A percentile compares a stretch with the other conserved stretches of the same genome.
These are phyloP conservation scores for Populus tomentosa DNA, from an alignment of 441 rosid species.

Conservation along the genomic window DNA sequence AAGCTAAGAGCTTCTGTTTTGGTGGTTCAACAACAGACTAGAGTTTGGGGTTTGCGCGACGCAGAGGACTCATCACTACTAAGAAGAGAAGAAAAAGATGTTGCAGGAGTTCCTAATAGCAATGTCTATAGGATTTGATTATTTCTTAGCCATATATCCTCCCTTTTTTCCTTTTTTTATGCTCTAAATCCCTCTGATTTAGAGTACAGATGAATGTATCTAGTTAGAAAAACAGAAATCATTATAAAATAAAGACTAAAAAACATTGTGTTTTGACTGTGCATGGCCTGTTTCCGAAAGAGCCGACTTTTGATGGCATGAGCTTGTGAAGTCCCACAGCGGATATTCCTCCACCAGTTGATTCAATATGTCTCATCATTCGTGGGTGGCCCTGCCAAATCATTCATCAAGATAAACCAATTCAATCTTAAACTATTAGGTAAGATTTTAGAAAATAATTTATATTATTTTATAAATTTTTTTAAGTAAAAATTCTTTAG, in stretches of 20 bases:
- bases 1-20: conserved; percentile 16
- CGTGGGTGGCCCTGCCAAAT: too few relatives aligned
- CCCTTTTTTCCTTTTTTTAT: background rate
- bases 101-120: background rate
- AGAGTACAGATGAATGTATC: background rate
- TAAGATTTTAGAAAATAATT: too few relatives aligned
- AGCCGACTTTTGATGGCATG: background rate
- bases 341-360: background rate
- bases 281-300: background rate
- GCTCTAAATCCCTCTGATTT: background rate
- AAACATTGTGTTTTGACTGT: background rate
- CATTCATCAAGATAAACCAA: too few relatives aligned
- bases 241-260: background rate
- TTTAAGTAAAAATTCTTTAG: too few relatives aligned
- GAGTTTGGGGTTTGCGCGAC: conserved; percentile 26
- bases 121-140: background rate
- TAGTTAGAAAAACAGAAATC: background rate
- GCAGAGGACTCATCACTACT: conserved; percentile 24
- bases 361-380: too few relatives aligned
- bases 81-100: conserved; percentile 11
- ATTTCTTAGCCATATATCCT: background rate
- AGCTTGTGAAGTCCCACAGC: background rate
- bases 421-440: too few relatives aligned
- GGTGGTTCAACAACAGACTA: conserved; percentile 27
- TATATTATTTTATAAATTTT: too few relatives aligned